Conservation (phyloP, 257 asterid species). For the Datura wrightii region DNA sequence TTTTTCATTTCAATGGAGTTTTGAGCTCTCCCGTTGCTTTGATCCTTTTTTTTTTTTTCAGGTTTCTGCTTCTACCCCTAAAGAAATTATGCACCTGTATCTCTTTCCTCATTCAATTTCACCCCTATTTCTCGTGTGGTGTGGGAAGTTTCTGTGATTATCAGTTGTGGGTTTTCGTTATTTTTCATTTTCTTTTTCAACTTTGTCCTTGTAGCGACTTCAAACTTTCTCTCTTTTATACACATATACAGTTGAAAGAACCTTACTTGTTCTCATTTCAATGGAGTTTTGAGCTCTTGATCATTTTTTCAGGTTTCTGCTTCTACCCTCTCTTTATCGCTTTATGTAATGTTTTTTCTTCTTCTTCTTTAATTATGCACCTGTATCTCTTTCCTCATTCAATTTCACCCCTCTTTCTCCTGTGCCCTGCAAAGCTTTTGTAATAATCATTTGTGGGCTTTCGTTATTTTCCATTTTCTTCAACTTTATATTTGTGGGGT, state of each 20-base stretch:
- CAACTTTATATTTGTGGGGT: not conserved
- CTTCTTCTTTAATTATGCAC: not conserved
- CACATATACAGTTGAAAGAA: not conserved
- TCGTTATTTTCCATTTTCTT: slow-evolving; percentile 33
- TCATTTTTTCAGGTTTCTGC: not conserved
- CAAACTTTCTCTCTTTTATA: not conserved
- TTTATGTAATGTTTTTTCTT: not conserved
- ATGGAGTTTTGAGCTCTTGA: slow-evolving; percentile 5
- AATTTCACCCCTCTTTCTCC: slow-evolving; percentile 27
- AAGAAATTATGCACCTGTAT: not conserved
- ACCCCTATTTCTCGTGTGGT: slow-evolving; percentile 34
- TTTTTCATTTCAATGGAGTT: not conserved
- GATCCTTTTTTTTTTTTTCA: not conserved
- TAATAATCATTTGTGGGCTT: not conserved
- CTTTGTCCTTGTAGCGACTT: not conserved
- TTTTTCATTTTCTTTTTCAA: slow-evolving; percentile 28
- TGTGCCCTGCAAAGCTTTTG: slow-evolving; percentile 29
- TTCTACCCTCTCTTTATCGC: not conserved
- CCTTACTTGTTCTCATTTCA: not conserved
- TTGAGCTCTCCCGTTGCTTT: not conserved
- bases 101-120: slow-evolving; percentile 33
- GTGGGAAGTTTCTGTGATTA: not conserved
- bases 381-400: slow-evolving; percentile 34
- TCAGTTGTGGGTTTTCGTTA: slow-evolving; percentile 1
- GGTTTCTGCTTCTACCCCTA: not conserved